Percentiles rank a stretch among this genome's conserved stretches.
Evolutionary conservation across 1,284 basidiomycete genomes (phyloP).

Genomic region (Irpex sp.): DNA sequence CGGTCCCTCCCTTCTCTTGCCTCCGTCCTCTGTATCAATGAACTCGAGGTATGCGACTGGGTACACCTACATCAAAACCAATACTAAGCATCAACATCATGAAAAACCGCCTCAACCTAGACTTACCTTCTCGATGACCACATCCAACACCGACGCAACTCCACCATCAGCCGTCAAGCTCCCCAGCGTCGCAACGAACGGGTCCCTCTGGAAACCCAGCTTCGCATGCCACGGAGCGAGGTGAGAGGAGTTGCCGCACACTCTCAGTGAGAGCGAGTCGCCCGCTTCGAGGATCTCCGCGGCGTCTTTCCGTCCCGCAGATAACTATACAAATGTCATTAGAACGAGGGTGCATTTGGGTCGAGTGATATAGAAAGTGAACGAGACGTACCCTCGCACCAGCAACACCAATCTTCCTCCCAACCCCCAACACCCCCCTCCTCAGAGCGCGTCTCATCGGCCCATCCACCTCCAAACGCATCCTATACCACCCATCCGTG

Average conservation of each 20-base stretch:
- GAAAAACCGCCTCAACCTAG: slow-evolving; percentile 20
- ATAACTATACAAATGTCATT: too few relatives aligned
- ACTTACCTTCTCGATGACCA: slow-evolving; percentile 62
- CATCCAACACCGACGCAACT: slow-evolving; percentile 68
- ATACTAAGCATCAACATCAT: slow-evolving; percentile 1
- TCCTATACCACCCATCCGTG: slow-evolving; percentile 94
- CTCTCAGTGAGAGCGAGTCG: slow-evolving; percentile 57
- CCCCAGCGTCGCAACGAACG: slow-evolving; percentile 73
- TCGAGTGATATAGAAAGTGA: too few relatives aligned
- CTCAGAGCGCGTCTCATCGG: slow-evolving; percentile 69
- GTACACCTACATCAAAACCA: slow-evolving; percentile 38
- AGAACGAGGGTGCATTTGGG: too few relatives aligned
- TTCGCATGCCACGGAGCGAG: slow-evolving; percentile 86
- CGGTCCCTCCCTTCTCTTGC: slow-evolving; percentile 51
- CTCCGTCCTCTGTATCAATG: slow-evolving; percentile 48
- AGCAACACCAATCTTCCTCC: slow-evolving; percentile 79
- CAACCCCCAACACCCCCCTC: slow-evolving; percentile 65
- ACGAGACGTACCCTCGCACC: slow-evolving; percentile 82
- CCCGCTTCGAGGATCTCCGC: slow-evolving; percentile 84
- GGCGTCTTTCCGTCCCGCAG: slow-evolving; percentile 70
- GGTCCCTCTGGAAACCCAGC: slow-evolving; percentile 69
- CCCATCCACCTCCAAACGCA: slow-evolving; percentile 75
- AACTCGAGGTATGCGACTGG: slow-evolving; percentile 67
- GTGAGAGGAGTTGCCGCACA: slow-evolving; percentile 84
- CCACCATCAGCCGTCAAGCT: slow-evolving; percentile 87